Evolutionary conservation across 805 yeast species (phyloP).

Genomic region (Komagataella phaffii): DNA sequence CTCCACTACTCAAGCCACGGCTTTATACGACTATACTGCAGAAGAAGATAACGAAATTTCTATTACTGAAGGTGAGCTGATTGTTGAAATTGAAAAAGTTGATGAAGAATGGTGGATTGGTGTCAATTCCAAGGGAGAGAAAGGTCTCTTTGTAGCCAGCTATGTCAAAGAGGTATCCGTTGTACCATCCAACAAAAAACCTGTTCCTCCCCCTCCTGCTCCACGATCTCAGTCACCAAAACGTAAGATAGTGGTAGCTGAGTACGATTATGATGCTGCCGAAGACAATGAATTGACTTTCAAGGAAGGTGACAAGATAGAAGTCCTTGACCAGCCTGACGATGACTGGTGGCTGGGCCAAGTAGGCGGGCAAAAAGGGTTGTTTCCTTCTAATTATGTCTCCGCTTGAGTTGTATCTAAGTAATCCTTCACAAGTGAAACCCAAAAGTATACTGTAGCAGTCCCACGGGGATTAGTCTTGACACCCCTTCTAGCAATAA

Average conservation of each 20-base stretch:
- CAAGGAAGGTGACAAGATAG: conserved; percentile 69
- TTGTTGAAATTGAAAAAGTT: conserved; percentile 52
- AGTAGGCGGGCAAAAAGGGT: conserved; percentile 61
- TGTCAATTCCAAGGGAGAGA: conserved; percentile 23
- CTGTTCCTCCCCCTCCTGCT: conserved; percentile 7
- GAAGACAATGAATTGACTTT: conserved; percentile 88
- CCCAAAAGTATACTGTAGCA: conserved; percentile 38
- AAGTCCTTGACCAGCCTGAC: conserved; percentile 77
- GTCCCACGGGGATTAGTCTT: conserved; percentile 35
- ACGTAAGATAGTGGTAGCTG: conserved; percentile 44
- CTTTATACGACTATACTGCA: conserved; percentile 66
- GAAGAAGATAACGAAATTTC: conserved; percentile 69
- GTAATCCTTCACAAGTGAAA: conserved; percentile 5
- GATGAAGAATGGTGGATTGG: conserved; percentile 66
- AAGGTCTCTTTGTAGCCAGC: conserved; percentile 44
- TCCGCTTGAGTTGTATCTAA: conserved; percentile 4
- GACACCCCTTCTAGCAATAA: conserved; percentile 65
- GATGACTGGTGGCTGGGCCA: conserved; percentile 98
- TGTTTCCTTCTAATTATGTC: conserved; percentile 91
- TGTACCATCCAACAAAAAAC: conserved; percentile 9
- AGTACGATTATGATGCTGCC: conserved; percentile 73
- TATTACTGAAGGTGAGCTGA: conserved; percentile 51
- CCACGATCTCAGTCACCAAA: conserved; percentile 11
- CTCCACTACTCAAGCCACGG: conserved; percentile 38
- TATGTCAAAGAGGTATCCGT: conserved; percentile 25